A percentile compares a stretch with the other conserved stretches of the same genome.
Conservation (phyloP, 331 rosid genomes). For the Quercus lobata region DNA sequence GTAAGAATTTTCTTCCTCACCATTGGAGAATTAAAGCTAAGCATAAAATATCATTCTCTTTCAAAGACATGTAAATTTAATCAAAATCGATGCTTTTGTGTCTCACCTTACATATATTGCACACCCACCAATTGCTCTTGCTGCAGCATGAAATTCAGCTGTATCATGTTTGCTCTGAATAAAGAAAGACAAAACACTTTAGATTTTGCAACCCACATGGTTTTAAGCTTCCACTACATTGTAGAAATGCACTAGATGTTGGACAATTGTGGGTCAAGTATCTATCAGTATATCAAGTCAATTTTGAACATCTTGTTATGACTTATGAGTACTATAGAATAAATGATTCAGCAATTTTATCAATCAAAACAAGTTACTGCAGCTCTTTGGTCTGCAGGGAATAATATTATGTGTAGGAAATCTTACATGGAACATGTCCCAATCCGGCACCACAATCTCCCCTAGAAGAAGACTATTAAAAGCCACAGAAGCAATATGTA, state of each 20-base stretch:
- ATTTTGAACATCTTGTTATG: not conserved
- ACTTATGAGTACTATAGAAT: not conserved
- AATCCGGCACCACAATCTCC: constrained; percentile 70
- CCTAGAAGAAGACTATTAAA: constrained; percentile 71
- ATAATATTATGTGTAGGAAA: not conserved
- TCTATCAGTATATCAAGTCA: not conserved
- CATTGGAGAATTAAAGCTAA: not conserved
- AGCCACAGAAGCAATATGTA: constrained; percentile 66
- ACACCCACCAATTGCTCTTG: constrained; percentile 82
- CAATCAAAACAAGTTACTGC: not conserved
- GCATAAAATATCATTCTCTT: not conserved
- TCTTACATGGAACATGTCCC: constrained; percentile 82
- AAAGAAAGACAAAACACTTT: not conserved
- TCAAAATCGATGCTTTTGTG: not conserved
- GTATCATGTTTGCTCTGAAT: constrained; percentile 63
- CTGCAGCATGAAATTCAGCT: constrained; percentile 77
- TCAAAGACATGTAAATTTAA: not conserved
- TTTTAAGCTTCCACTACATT: not conserved
- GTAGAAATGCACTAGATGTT: not conserved
- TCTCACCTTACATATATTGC: constrained; percentile 67
- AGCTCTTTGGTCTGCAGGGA: not conserved
- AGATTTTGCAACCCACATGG: not conserved
- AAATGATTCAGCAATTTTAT: constrained; percentile 5
- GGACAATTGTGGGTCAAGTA: not conserved
- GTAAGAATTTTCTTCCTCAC: not conserved